Percentiles rank a stretch among this genome's conserved stretches.
These are phyloP conservation scores for Malassezia dermatis DNA, from an alignment of 1,284 basidiomycete genomes.

Conservation along the genomic window DNA sequence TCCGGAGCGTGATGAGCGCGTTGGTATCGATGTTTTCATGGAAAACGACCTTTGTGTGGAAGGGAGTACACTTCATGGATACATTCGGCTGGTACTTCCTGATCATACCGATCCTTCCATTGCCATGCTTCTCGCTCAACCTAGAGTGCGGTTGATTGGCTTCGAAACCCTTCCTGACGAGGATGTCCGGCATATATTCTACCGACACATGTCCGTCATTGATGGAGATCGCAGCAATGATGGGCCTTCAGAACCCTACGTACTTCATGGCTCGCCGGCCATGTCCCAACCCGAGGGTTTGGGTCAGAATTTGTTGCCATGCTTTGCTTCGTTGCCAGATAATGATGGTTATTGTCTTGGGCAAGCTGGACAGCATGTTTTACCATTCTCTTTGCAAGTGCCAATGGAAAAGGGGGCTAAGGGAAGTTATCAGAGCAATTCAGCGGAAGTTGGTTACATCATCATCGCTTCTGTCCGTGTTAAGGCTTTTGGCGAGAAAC, in stretches of 20 bases:
- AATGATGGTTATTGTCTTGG: constrained; percentile 59
- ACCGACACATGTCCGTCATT: constrained; percentile 63
- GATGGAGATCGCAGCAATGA: constrained; percentile 33
- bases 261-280: constrained; percentile 36
- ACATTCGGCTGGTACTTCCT: constrained; percentile 61
- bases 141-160: constrained; percentile 73
- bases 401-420: constrained; percentile 63
- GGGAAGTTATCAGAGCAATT: constrained; percentile 58
- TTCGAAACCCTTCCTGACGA: constrained; percentile 64
- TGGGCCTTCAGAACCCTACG: constrained; percentile 38
- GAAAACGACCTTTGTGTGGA: constrained; percentile 70
- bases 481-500: constrained; percentile 54
- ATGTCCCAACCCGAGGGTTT: constrained; percentile 50
- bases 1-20: constrained; percentile 51
- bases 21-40: constrained; percentile 71
- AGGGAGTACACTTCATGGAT: constrained; percentile 65
- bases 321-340: constrained; percentile 52
- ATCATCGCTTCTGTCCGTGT: constrained; percentile 73
- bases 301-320: constrained; percentile 52
- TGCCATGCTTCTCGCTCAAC: constrained; percentile 60
- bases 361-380: constrained; percentile 57
- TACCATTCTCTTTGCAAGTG: constrained; percentile 71
- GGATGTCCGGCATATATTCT: constrained; percentile 68
- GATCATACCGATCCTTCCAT: constrained; percentile 53
- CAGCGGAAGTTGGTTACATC: constrained; percentile 68